A percentile compares a stretch with the other conserved stretches of the same genome.
Conservation (phyloP, 306 rosid genomes). For the Ammopiptanthus mongolicus region DNA sequence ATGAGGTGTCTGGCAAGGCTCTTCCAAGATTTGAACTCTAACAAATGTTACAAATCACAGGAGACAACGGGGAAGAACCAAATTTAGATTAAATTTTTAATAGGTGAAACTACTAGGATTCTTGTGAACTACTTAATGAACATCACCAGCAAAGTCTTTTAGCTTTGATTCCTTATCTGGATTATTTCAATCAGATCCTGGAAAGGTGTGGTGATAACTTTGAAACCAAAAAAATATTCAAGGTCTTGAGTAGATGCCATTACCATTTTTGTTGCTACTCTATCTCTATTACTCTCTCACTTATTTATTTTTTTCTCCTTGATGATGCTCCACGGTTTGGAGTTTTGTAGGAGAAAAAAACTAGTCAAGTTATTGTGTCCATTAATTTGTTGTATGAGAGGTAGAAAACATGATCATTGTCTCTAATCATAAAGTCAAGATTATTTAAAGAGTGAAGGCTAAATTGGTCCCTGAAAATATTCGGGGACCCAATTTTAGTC, state of each 20-base stretch:
- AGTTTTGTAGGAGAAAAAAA: background rate
- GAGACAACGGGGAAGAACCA: background rate
- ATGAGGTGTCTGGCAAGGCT: background rate
- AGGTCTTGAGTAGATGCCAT: background rate
- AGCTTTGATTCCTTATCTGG: background rate
- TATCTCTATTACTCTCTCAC: background rate
- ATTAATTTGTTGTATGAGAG: background rate
- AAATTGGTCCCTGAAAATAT: too few relatives aligned
- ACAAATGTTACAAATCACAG: background rate
- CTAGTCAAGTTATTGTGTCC: background rate
- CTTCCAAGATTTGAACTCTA: background rate
- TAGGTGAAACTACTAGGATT: background rate
- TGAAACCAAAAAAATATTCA: background rate
- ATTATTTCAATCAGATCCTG: background rate
- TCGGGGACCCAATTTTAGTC: too few relatives aligned
- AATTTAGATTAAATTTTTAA: background rate
- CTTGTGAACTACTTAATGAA: background rate
- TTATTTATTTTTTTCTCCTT: background rate
- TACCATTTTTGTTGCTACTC: background rate
- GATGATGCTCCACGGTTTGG: background rate
- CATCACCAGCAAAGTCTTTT: background rate
- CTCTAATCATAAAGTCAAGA: background rate
- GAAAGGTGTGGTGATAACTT: background rate
- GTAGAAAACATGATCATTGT: background rate
- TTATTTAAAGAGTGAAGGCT: too few relatives aligned